Base-by-base conservation (phyloP, 129 eudicot genomes). In the Flaveria bidentis region DNA sequence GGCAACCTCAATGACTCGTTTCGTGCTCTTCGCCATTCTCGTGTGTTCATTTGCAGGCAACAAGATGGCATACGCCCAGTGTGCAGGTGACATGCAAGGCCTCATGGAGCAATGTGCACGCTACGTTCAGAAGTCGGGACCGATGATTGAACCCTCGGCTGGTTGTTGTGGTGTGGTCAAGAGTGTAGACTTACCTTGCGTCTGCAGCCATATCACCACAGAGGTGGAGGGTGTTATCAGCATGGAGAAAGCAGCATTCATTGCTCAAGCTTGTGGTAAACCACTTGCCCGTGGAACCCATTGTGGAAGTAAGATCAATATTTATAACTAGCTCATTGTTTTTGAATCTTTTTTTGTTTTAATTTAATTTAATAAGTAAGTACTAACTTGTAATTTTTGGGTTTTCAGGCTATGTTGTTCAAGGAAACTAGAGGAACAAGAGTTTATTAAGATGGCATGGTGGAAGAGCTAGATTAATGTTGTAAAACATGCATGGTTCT, bases 231-330 rank as follows among this genome's bases (percentile, higher is more conserved):
- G 83, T n/a, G 55, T 85, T 14, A 82, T 90, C n/a, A 85, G 90
- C 85, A 86, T 87, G 85, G 84, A 90, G 66, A 90, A 90, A 67
- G 82, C 88, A 0, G 88, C 79, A 0, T 90, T 78, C 79, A 86
- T 90, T 73, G 87, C 96, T 18, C 73, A 70, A 66, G 80, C 67
- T 41, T 90, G 96, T 51, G 96, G 92, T 61, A 82, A 85, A 13
- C 85, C 88, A 5, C 78, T 90, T 9, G 56, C 41, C 13, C 90
- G 61, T 74, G 92, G 96, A 51, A 76, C 90, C 63, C 78, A 74
- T 42, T 90, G 96, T 80, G 96, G 92, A 72, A 80, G 89, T 88
- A 85, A 83, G 91, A 72, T 68, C 14, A 7, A n/a, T 50, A 1
- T 51, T 6, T 0, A 23, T 22, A 28, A 28, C 33, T 28, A 28